phyloP scores from a whole-genome alignment of 2,329 filamentous ascomycete genomes.

The Didymella exigua region DNA sequence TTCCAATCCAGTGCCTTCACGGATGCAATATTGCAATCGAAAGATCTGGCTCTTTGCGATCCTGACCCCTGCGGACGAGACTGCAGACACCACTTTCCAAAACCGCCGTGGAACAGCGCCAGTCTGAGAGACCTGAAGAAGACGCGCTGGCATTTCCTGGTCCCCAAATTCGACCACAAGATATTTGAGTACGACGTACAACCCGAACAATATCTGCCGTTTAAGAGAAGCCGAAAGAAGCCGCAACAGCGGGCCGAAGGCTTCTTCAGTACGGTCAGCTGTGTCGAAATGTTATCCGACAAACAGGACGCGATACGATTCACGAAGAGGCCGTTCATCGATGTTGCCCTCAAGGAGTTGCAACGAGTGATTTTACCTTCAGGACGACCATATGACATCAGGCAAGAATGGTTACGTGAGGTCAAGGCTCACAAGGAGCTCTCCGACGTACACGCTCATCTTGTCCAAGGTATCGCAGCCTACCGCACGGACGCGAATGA shows the following conservation, averaged over 20 bases:
- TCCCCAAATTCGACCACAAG: neutral
- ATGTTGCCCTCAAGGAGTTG: neutral
- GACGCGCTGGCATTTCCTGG: neutral
- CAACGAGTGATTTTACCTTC: too few species aligned
- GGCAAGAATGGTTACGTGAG: neutral
- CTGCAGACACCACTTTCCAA: neutral
- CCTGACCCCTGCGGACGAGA: neutral
- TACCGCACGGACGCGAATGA: neutral
- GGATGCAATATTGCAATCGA: too few species aligned
- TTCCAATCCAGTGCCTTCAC: neutral
- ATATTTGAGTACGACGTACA: neutral
- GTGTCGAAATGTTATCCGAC: neutral
- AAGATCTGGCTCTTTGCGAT: too few species aligned
- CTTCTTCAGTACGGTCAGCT: neutral
- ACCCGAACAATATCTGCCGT: neutral
- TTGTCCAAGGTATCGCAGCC: neutral
- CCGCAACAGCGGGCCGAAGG: neutral
- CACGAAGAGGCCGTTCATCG: neutral
- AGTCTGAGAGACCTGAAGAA: neutral
- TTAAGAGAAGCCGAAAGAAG: neutral
- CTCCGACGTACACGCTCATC: neutral
- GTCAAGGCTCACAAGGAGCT: neutral
- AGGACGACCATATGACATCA: neutral
- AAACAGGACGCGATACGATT: neutral
- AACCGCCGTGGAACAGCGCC: neutral